These are phyloP conservation scores for Chrysoporthe deuterocubensis DNA, from an alignment of 2,329 filamentous ascomycete species.

Conservation along the genomic window DNA sequence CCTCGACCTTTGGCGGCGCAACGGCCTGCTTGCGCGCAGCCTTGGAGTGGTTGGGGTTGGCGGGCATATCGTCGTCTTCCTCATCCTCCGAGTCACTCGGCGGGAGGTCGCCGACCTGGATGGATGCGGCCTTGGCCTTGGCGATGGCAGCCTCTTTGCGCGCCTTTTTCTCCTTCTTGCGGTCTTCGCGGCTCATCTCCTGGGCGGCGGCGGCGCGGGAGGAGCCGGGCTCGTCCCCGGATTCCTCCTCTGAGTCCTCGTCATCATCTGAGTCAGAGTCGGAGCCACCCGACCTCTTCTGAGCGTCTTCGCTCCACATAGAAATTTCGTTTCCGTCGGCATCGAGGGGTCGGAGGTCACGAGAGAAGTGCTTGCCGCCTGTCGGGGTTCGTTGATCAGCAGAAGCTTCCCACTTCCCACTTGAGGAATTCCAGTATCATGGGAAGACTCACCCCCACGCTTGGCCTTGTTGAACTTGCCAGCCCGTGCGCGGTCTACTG, in stretches of 20 bases:
- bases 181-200: constrained; percentile 78
- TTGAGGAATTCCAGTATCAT: not conserved
- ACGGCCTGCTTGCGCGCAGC: constrained; percentile 65
- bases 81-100: constrained; percentile 69
- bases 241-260: constrained; percentile 54
- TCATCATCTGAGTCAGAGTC: constrained; percentile 53
- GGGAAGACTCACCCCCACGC: constrained; percentile 71
- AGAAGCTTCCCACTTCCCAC: not conserved
- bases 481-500: constrained; percentile 73
- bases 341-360: constrained; percentile 85
- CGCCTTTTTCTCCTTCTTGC: constrained; percentile 84
- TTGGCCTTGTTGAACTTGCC: constrained; percentile 95
- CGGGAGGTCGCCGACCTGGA: constrained; percentile 85
- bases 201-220: constrained; percentile 43
- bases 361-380: constrained; percentile 97
- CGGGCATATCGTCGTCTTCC: constrained; percentile 70
- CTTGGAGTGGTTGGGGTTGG: constrained; percentile 91
- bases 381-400: constrained; percentile 30
- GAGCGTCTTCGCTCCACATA: constrained; percentile 76
- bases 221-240: constrained; percentile 44
- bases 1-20: constrained; percentile 39
- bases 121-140: constrained; percentile 69
- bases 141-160: constrained; percentile 89
- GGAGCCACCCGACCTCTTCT: constrained; percentile 52
- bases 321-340: constrained; percentile 85